Evolutionary conservation across 192 early-diverging fungal species (phyloP).

Genomic region (Entophlyctis luteolus): DNA sequence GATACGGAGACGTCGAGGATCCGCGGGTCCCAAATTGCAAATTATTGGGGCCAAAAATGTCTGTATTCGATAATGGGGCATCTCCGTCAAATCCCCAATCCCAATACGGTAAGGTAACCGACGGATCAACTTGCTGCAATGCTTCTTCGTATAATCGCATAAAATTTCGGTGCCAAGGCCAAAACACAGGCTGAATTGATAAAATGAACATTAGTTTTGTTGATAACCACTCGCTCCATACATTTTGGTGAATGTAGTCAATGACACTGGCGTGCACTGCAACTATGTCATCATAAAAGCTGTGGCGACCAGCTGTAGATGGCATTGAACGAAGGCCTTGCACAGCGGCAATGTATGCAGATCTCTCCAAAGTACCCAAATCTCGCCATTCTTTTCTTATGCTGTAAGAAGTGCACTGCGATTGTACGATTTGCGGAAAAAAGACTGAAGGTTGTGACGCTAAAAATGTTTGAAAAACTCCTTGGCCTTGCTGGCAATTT

Average conservation of each 20-base stretch:
- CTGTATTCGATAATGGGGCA: slow-evolving; percentile 11
- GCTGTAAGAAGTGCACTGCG: background rate
- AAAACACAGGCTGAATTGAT: slow-evolving; percentile 19
- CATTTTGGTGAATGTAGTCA: slow-evolving; percentile 21
- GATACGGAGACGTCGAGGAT: background rate
- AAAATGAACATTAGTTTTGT: background rate
- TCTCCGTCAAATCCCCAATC: slow-evolving; percentile 46
- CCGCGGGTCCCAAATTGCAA: slow-evolving; percentile 25
- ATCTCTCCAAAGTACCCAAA: slow-evolving; percentile 2
- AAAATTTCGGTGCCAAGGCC: slow-evolving; percentile 40
- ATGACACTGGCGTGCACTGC: slow-evolving; percentile 25
- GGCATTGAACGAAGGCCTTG: slow-evolving; percentile 13
- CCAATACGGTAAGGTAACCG: slow-evolving; percentile 41
- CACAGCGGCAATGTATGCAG: slow-evolving; percentile 16
- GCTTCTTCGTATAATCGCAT: slow-evolving; percentile 21
- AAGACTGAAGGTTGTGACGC: slow-evolving; percentile 5
- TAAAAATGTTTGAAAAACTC: slow-evolving; percentile 3
- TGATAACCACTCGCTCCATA: slow-evolving; percentile 1
- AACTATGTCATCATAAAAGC: slow-evolving; percentile 28
- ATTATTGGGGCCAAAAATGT: slow-evolving; percentile 11
- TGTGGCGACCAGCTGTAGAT: slow-evolving; percentile 23
- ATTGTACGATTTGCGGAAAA: background rate
- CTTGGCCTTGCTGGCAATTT: background rate
- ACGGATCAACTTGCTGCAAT: slow-evolving; percentile 19
- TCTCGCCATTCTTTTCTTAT: slow-evolving; percentile 28